These are phyloP conservation scores for Venturiaceae sp. DNA, from an alignment of 2,329 filamentous ascomycete species.

Conservation along the genomic window DNA sequence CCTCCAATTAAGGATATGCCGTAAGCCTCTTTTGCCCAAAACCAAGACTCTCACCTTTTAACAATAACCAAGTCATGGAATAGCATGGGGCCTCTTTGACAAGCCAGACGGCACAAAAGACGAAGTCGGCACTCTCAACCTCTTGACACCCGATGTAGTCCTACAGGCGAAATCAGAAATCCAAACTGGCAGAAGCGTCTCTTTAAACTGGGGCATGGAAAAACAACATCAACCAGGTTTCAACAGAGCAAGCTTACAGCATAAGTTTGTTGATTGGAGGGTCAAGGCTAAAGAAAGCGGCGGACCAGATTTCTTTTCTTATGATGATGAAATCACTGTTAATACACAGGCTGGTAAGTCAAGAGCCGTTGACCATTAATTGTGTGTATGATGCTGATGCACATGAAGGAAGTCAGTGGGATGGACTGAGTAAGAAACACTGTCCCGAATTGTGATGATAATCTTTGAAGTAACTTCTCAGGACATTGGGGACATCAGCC, in stretches of 20 bases:
- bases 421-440: neutral
- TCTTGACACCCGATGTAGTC: conserved; percentile 33
- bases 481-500: conserved; percentile 2
- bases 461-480: neutral
- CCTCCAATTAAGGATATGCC: conserved; percentile 6
- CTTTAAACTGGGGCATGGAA: conserved; percentile 27
- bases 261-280: conserved; percentile 8
- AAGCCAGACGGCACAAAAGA: conserved; percentile 28
- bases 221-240: conserved; percentile 28
- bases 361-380: conserved; percentile 31
- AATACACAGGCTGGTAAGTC: conserved; percentile 37
- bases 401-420: neutral
- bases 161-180: conserved; percentile 32
- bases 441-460: neutral
- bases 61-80: conserved; percentile 10
- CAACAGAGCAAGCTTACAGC: conserved; percentile 17
- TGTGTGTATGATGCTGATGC: neutral
- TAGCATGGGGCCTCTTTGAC: conserved; percentile 34
- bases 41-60: neutral
- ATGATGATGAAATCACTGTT: conserved; percentile 36
- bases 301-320: conserved; percentile 10
- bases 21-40: neutral
- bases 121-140: conserved; percentile 33
- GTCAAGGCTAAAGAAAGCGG: neutral
- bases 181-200: conserved; percentile 29